Evolutionary conservation across 2,329 filamentous ascomycete species (phyloP).

Genomic region (Fusarium redolens): DNA sequence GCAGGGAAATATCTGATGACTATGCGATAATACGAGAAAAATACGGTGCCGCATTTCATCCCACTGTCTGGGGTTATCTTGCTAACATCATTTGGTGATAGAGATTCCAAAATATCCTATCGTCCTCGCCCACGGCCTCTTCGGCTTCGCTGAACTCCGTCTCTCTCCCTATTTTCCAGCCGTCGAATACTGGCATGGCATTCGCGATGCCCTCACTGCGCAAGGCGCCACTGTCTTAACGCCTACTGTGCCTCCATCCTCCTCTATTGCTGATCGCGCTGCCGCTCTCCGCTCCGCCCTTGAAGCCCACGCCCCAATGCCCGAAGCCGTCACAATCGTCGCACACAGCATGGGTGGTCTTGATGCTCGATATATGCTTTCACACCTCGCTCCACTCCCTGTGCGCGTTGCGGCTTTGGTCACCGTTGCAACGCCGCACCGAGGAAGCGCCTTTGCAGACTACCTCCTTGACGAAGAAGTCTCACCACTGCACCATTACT

Average conservation of each 20-base stretch:
- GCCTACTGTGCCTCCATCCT: constrained; percentile 70
- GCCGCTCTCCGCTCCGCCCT: constrained; percentile 67
- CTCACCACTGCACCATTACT: constrained; percentile 55
- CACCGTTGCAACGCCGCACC: constrained; percentile 67
- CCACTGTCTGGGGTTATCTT: not conserved
- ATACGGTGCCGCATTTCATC: constrained; percentile 52
- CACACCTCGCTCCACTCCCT: constrained; percentile 60
- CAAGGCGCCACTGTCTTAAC: constrained; percentile 68
- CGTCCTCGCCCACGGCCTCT: constrained; percentile 72
- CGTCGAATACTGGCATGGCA: constrained; percentile 74
- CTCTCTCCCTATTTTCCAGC: constrained; percentile 64
- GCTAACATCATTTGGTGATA: constrained; percentile 41
- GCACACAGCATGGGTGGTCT: constrained; percentile 76
- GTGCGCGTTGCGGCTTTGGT: constrained; percentile 63
- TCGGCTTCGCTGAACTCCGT: constrained; percentile 71
- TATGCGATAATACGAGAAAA: constrained; percentile 58
- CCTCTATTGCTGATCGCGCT: constrained; percentile 70
- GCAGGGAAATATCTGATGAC: constrained; percentile 58
- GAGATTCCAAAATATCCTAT: constrained; percentile 70
- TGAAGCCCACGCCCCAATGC: constrained; percentile 52
- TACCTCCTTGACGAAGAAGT: constrained; percentile 57
- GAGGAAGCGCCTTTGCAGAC: constrained; percentile 67
- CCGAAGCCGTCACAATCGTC: constrained; percentile 76
- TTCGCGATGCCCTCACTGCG: constrained; percentile 65
- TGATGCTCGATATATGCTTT: constrained; percentile 74